These are phyloP conservation scores for Fusarium beomiforme DNA, from an alignment of 2,329 filamentous ascomycete species.

Conservation along the genomic window DNA sequence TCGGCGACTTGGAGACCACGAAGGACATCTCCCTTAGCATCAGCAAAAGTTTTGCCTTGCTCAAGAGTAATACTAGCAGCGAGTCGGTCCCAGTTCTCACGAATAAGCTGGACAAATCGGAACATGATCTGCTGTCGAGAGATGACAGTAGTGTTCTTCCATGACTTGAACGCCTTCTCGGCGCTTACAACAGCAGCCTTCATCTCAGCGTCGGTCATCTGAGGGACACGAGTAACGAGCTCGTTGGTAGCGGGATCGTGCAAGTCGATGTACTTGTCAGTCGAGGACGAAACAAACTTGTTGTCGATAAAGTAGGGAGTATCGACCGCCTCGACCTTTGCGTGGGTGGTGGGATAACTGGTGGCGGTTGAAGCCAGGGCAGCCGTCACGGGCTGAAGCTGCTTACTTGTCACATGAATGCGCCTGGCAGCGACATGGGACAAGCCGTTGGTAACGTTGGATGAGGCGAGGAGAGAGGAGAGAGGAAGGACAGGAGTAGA, in stretches of 20 bases:
- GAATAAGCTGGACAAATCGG: conserved; percentile 81
- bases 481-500: conserved; percentile 41
- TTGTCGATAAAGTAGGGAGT: conserved; percentile 88
- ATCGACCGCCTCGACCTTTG: conserved; percentile 73
- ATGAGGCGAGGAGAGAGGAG: conserved; percentile 47
- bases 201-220: conserved; percentile 82
- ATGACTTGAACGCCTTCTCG: conserved; percentile 77
- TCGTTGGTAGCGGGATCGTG: conserved; percentile 88
- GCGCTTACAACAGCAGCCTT: conserved; percentile 79
- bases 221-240: conserved; percentile 83
- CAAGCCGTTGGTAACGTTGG: conserved; percentile 49
- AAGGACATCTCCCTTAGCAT: conserved; percentile 83
- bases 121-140: conserved; percentile 87
- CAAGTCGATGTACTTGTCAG: conserved; percentile 80
- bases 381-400: conserved; percentile 60
- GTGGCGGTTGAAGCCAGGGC: conserved; percentile 65
- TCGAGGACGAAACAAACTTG: conserved; percentile 74
- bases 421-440: conserved; percentile 58
- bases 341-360: conserved; percentile 76
- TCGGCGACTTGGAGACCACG: conserved; percentile 87
- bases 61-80: conserved; percentile 87
- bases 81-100: conserved; percentile 85
- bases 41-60: conserved; percentile 88
- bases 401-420: conserved; percentile 66
- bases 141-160: conserved; percentile 78